Evolutionary conservation across 495 filamentous ascomycete species (phyloP).

Genomic region (Xeromyces bisporus): DNA sequence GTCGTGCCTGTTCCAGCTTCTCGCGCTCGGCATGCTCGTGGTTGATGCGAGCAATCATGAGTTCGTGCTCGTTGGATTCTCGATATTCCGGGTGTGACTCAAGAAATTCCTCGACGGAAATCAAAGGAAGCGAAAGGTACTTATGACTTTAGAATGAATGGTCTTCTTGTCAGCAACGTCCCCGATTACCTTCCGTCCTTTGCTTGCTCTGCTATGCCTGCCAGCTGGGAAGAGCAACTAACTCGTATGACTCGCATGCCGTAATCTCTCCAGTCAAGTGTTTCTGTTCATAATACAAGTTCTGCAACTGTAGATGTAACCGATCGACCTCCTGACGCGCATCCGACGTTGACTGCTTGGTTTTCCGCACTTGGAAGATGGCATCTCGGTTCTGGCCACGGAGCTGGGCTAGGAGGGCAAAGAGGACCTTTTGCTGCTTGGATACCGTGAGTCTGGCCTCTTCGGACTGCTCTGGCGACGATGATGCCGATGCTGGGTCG

Average conservation of each 20-base stretch:
- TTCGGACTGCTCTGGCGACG: slow-evolving; percentile 20
- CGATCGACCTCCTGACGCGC: slow-evolving; percentile 79
- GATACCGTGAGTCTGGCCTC: slow-evolving; percentile 46
- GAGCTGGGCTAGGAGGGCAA: slow-evolving; percentile 62
- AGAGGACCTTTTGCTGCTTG: slow-evolving; percentile 63
- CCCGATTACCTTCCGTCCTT: too few species aligned
- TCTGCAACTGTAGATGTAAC: slow-evolving; percentile 83
- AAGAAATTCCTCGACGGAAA: slow-evolving; percentile 71
- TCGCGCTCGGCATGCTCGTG: slow-evolving; percentile 79
- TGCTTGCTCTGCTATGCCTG: too few species aligned
- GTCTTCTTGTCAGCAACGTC: slow-evolving; percentile 4
- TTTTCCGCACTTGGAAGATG: slow-evolving; percentile 63
- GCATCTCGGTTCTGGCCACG: slow-evolving; percentile 70
- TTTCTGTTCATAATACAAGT: slow-evolving; percentile 89
- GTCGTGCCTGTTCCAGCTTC: slow-evolving; percentile 70
- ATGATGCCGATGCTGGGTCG: slow-evolving; percentile 27
- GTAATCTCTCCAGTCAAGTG: slow-evolving; percentile 80
- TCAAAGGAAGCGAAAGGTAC: slow-evolving; percentile 69
- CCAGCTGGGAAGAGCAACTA: too few species aligned
- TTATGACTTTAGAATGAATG: slow-evolving; percentile 52
- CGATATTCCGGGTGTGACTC: slow-evolving; percentile 56
- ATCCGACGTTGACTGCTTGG: slow-evolving; percentile 73
- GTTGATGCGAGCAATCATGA: slow-evolving; percentile 85
- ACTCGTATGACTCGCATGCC: slow-evolving; percentile 88
- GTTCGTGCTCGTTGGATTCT: slow-evolving; percentile 49